Base-by-base conservation (phyloP, 371 early-diverging fungal species). In the Neoconidiobolus thromboides region DNA sequence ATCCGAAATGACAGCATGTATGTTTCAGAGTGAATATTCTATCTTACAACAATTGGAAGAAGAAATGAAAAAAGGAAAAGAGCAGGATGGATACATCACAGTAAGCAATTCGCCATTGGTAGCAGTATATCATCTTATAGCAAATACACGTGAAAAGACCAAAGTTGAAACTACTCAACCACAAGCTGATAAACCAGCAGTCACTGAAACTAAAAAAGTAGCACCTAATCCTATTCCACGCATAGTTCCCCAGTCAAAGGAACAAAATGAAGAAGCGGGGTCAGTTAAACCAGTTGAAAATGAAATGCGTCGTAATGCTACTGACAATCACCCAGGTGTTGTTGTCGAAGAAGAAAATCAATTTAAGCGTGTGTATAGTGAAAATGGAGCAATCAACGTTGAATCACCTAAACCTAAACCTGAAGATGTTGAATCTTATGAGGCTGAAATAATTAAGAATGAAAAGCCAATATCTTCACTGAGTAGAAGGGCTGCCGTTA, bases 41-140 rank as follows among this genome's bases (percentile, higher is more conserved):
- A 50, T 59, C 12, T 10, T 37, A 2, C 60, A 59, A 59, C 47
- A 59, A 14, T 36, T 59, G 39, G 60, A 59, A 41, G 40, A 26
- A 6, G 60, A 59, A 41, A 39, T 59, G 48, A 48, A 42, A 14
- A 59, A 40, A 12, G 60, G 60, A 1, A 59, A 51, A 26, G 48
- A 39, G 43, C 47, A 59, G 2, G 10, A 48, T 39, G 60, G 48
- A 49, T 12, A 36, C 1, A 50, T 59, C 4, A 51, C 40, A 3
- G 60, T 59, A 1, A 47, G 14, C 38, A 59, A 51, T 40, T 48
- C 50, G 6, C 60, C 60, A 1, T 10, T 59, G 15, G 60, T 59
- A 38, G 60, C 60, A 39, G 48, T 59, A 15, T 59, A 59, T 50
- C 47, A 59, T 50, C 50, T 59, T 5, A 47, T 59, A 2, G 40